Conservation (phyloP, 257 asterid genomes). For the Linderniella brevidens region DNA sequence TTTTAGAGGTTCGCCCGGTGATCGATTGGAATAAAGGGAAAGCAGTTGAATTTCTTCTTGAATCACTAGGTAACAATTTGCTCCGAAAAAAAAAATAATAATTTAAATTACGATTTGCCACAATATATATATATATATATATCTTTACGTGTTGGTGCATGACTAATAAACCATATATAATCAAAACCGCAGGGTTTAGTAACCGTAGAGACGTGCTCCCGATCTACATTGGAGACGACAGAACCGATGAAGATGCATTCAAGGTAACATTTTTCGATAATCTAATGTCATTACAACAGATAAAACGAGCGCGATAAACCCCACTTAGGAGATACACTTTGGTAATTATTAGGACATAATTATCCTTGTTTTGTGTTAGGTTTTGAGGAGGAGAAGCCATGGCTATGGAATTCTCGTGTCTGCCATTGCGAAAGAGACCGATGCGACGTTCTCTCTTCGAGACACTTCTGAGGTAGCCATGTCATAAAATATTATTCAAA, state of each 20-base stretch:
- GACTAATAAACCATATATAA: background rate
- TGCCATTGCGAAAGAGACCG: background rate
- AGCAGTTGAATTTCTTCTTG: conserved; percentile 3
- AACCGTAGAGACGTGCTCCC: conserved; percentile 3
- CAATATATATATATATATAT: background rate
- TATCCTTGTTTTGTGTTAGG: background rate
- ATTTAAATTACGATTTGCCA: too few species aligned
- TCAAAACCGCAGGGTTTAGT: too few species aligned
- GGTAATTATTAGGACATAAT: background rate
- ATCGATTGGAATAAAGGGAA: conserved; percentile 3
- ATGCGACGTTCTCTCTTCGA: background rate
- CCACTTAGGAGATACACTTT: background rate
- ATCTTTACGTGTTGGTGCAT: background rate
- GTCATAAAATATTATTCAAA: background rate
- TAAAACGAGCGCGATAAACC: background rate
- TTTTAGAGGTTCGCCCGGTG: conserved; percentile 3
- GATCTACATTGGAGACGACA: conserved; percentile 4
- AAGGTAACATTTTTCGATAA: background rate
- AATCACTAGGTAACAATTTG: conserved; percentile 1
- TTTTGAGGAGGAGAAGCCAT: background rate
- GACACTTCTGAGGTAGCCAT: conserved; percentile 4
- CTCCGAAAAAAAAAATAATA: too few species aligned
- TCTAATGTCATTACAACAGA: background rate
- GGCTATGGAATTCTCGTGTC: conserved; percentile 1
- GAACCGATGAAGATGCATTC: conserved; percentile 5